Conservation (phyloP, 495 filamentous ascomycete species). For the Xylaria longipes region DNA sequence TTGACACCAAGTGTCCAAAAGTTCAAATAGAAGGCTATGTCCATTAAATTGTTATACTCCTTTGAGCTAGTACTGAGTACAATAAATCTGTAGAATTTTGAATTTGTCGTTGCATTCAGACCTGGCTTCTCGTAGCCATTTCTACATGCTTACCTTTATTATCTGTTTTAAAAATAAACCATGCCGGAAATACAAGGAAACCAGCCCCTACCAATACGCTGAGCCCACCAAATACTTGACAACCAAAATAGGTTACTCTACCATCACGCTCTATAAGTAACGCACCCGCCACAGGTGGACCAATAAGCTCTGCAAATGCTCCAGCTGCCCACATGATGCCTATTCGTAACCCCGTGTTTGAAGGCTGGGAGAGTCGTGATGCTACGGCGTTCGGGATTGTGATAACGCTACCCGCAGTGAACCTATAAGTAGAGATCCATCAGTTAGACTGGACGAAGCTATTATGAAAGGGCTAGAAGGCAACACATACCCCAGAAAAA, state of each 20-base stretch:
- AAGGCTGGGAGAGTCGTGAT: background rate
- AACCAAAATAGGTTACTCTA: slow-evolving; percentile 14
- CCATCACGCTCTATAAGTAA: slow-evolving; percentile 3
- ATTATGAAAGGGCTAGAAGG: background rate
- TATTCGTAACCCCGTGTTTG: slow-evolving; percentile 8
- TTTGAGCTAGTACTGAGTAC: too few relatives aligned
- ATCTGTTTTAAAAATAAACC: background rate
- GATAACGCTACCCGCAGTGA: slow-evolving; percentile 13
- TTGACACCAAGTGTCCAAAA: too few relatives aligned
- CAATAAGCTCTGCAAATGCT: slow-evolving; percentile 11
- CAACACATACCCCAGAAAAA: slow-evolving; percentile 10
- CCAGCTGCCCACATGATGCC: slow-evolving; percentile 13
- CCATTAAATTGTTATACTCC: too few relatives aligned
- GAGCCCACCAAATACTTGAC: slow-evolving; percentile 15
- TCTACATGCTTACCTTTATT: background rate
- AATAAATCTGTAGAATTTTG: too few relatives aligned
- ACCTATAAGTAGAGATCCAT: background rate
- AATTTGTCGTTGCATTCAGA: too few relatives aligned
- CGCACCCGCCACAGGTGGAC: slow-evolving; percentile 5
- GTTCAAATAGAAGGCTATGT: too few relatives aligned
- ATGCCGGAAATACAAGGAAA: slow-evolving; percentile 7
- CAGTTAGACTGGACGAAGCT: background rate
- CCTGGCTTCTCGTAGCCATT: background rate
- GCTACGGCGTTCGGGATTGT: slow-evolving; percentile 15
- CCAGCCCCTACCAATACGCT: slow-evolving; percentile 11